Evolutionary conservation across 768 basidiomycete species (phyloP).

Genomic region (Leccinellum luteum): DNA sequence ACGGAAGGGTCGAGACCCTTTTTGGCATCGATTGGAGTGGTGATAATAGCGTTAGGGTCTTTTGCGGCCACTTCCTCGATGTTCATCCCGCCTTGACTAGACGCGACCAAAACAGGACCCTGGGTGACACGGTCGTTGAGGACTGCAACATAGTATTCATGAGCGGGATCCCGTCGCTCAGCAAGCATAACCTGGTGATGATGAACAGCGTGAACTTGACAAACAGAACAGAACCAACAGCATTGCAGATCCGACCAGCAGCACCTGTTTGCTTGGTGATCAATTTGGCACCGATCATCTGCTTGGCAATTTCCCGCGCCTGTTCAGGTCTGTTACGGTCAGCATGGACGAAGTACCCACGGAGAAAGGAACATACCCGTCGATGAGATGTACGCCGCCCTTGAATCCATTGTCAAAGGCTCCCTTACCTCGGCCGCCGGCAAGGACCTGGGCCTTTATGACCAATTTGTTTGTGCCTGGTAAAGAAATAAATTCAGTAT

Average conservation of each 20-base stretch:
- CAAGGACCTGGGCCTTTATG: slow-evolving; percentile 98
- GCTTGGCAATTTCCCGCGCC: slow-evolving; percentile 79
- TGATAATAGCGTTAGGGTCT: slow-evolving; percentile 93
- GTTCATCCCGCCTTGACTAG: slow-evolving; percentile 98
- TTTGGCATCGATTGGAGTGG: slow-evolving; percentile 84
- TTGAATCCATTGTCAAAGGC: slow-evolving; percentile 94
- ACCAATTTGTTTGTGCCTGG: slow-evolving; percentile 78
- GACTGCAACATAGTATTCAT: slow-evolving; percentile 98
- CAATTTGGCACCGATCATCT: slow-evolving; percentile 94
- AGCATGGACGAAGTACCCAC: slow-evolving; percentile 1
- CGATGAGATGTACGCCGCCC: slow-evolving; percentile 94
- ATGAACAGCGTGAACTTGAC: slow-evolving; percentile 13
- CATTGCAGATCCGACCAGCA: slow-evolving; percentile 89
- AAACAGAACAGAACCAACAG: slow-evolving; percentile 50
- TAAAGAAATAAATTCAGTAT: not conserved
- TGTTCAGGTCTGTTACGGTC: slow-evolving; percentile 65
- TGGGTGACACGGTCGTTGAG: slow-evolving; percentile 91
- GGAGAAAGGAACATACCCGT: slow-evolving; percentile 51
- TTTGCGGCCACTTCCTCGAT: slow-evolving; percentile 99
- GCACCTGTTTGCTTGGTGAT: slow-evolving; percentile 99
- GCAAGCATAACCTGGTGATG: slow-evolving; percentile 90
- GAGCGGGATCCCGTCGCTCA: slow-evolving; percentile 86
- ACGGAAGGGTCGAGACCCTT: slow-evolving; percentile 72
- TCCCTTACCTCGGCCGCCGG: slow-evolving; percentile 98
- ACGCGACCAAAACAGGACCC: slow-evolving; percentile 90